Evolutionary conservation across 345 rosid genomes (phyloP).

Genomic region (Salix caprea): DNA sequence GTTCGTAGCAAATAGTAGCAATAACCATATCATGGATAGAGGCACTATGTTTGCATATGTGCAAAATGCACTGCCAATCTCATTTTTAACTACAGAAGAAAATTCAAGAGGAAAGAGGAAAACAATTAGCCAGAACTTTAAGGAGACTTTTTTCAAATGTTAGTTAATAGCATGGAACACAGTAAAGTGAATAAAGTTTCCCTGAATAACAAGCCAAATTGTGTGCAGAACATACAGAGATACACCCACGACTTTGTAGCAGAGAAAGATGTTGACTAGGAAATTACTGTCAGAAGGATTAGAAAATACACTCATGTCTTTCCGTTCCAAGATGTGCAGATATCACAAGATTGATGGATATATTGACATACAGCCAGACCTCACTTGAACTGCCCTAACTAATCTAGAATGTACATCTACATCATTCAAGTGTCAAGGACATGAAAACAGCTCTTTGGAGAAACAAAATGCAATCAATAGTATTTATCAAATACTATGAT

Average conservation of each 20-base stretch:
- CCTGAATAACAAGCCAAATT: background rate
- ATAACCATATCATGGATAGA: background rate
- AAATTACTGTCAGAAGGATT: background rate
- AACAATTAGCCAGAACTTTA: background rate
- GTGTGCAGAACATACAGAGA: background rate
- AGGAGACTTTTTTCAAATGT: background rate
- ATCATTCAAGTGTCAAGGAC: background rate
- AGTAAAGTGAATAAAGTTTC: background rate
- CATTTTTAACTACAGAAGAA: background rate
- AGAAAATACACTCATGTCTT: background rate
- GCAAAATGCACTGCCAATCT: background rate
- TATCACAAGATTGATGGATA: background rate
- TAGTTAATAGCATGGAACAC: background rate
- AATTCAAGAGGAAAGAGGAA: background rate
- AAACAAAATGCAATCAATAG: background rate
- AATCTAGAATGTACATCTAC: background rate
- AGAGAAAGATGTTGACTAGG: background rate
- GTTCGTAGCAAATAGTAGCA: background rate
- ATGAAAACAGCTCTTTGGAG: background rate
- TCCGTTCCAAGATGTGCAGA: background rate
- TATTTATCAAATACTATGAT: background rate
- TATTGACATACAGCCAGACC: background rate
- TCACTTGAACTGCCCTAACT: background rate
- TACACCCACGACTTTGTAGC: background rate
- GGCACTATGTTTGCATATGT: background rate